These are phyloP conservation scores for Cladosporium sp. DNA, from an alignment of 2,329 filamentous ascomycete species.

Conservation along the genomic window DNA sequence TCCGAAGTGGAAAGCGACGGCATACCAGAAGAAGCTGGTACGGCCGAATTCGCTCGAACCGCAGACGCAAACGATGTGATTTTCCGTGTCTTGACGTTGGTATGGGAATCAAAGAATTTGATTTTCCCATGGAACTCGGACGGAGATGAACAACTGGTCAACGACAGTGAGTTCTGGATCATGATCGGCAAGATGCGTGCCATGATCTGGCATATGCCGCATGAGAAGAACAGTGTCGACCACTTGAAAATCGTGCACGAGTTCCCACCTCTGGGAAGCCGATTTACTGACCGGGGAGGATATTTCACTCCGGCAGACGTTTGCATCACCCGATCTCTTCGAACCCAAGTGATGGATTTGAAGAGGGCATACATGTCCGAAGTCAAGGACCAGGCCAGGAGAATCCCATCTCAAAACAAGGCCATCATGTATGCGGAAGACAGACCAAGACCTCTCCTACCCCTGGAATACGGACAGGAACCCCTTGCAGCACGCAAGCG, in stretches of 20 bases:
- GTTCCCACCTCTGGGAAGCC: background rate
- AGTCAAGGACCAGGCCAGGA: no score
- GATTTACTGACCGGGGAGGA: background rate
- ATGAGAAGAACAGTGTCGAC: background rate
- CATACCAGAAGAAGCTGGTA: background rate
- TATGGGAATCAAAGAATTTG: background rate
- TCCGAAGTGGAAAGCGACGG: background rate
- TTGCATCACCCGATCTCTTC: background rate
- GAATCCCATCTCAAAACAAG: no score
- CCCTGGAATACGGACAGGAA: no score
- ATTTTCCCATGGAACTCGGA: background rate
- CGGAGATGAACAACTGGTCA: background rate
- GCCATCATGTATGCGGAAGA: no score
- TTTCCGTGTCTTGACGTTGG: background rate
- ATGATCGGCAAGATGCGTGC: background rate
- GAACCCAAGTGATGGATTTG: no score
- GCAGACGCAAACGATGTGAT: background rate
- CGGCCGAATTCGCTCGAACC: background rate
- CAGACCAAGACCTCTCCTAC: no score
- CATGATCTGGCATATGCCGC: background rate
- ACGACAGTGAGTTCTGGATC: background rate
- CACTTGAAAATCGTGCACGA: background rate
- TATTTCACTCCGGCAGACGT: background rate
- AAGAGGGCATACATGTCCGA: no score
- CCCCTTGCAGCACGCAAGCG: no score